Percentiles rank a stretch among this genome's conserved stretches.
Evolutionary conservation across 1,284 basidiomycete genomes (phyloP).

Genomic region (Amylostereum areolatum): DNA sequence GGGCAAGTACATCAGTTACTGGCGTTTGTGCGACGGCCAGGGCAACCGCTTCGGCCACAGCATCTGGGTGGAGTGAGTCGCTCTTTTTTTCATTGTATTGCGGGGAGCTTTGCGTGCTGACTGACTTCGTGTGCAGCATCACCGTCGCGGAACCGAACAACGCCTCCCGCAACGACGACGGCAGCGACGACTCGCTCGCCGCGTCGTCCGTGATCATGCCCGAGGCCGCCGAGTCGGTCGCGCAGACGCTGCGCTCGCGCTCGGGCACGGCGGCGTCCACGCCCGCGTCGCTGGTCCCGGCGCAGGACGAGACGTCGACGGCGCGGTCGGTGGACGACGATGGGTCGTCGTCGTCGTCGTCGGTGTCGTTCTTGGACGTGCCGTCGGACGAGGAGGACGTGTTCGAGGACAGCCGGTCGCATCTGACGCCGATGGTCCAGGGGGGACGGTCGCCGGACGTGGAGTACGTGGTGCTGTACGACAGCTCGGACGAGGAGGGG

Average conservation of each 20-base stretch:
- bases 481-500: slow-evolving; percentile 46
- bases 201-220: slow-evolving; percentile 72
- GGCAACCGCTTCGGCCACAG: slow-evolving; percentile 64
- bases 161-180: slow-evolving; percentile 28
- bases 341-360: slow-evolving; percentile 49
- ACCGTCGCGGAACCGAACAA: slow-evolving; percentile 48
- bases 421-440: slow-evolving; percentile 27
- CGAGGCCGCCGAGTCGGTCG: slow-evolving; percentile 20
- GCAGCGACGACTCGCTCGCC: slow-evolving; percentile 45
- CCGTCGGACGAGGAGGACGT: slow-evolving; percentile 36
- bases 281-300: slow-evolving; percentile 13
- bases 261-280: slow-evolving; percentile 14
- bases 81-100: slow-evolving; percentile 11
- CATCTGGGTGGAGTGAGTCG: slow-evolving; percentile 68
- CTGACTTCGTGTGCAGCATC: slow-evolving; percentile 37
- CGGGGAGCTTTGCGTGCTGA: slow-evolving; percentile 7
- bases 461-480: slow-evolving; percentile 69
- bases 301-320: slow-evolving; percentile 20
- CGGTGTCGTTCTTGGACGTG: slow-evolving; percentile 59
- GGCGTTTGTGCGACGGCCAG: slow-evolving; percentile 58
- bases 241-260: slow-evolving; percentile 10
- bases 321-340: slow-evolving; percentile 38
- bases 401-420: slow-evolving; percentile 55
- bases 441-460: slow-evolving; percentile 23
- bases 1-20: slow-evolving; percentile 71